Conservation (phyloP, 2,329 filamentous ascomycete species). For the Endoconidiophora polonica region DNA sequence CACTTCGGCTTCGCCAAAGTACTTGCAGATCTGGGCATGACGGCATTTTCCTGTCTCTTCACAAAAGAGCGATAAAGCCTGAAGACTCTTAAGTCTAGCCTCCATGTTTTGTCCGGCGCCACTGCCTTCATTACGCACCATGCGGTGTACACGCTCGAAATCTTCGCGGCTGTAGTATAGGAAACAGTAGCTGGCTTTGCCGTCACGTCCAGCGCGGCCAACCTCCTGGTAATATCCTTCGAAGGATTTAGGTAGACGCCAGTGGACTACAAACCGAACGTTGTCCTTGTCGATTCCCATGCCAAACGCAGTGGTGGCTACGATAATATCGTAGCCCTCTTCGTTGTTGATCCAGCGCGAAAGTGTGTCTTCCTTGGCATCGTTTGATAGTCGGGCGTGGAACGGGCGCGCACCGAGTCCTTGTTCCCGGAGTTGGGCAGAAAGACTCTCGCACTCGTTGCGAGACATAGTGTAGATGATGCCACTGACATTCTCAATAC, state of each 20-base stretch:
- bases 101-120: slow-evolving; percentile 16
- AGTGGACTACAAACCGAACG: slow-evolving; percentile 88
- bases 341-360: slow-evolving; percentile 56
- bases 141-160: slow-evolving; percentile 51
- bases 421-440: slow-evolving; percentile 45
- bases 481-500: slow-evolving; percentile 49
- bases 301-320: slow-evolving; percentile 88
- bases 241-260: slow-evolving; percentile 84
- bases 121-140: slow-evolving; percentile 24
- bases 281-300: slow-evolving; percentile 97
- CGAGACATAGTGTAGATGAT: slow-evolving; percentile 69
- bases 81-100: slow-evolving; percentile 44
- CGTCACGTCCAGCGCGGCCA: slow-evolving; percentile 76
- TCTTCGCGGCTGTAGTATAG: slow-evolving; percentile 86
- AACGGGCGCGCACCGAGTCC: slow-evolving; percentile 60
- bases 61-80: slow-evolving; percentile 61
- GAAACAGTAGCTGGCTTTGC: slow-evolving; percentile 72
- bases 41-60: slow-evolving; percentile 59
- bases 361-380: slow-evolving; percentile 55
- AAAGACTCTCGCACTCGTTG: slow-evolving; percentile 56
- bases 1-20: slow-evolving; percentile 51
- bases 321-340: slow-evolving; percentile 73
- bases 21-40: slow-evolving; percentile 56
- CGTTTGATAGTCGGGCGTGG: slow-evolving; percentile 50
- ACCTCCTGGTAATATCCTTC: slow-evolving; percentile 96